Base-by-base conservation (phyloP, 2,329 filamentous ascomycete genomes). In the Trichoderma sp. region DNA sequence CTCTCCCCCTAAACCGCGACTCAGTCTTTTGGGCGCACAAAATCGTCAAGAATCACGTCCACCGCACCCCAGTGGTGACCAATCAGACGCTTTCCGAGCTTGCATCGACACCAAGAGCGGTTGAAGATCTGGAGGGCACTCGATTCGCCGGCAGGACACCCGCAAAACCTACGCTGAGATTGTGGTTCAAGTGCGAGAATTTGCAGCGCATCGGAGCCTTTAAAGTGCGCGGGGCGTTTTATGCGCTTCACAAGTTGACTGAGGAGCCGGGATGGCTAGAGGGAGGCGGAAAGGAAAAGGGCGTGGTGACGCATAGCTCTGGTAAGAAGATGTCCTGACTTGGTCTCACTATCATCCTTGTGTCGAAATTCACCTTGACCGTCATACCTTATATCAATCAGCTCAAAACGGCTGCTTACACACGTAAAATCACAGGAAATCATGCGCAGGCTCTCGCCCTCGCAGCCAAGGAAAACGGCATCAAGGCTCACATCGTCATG, bases 161-260 rank as follows among this genome's bases (percentile, higher is more conserved):
- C 0, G 89, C 92, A 1, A 83, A 80, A 4, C 94, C 94, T 0
- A 88, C 83, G 64, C 83, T 97, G 51, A 86, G 89, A 14, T 86
- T 98, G 67, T 96, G 93, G 85, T 97, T 98, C 88, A 98, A 98
- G 84, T 97, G 94, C 81, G 95, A 98, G 85, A 98, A 98, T 81
- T 85, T 93, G 72, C 96, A 98, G 84, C 90, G 90, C 70, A 90
- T 97, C 70, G 96, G 95, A 66, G 95, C 95, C 1, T 98, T 98
- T 85, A 98, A 98, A 83, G 92, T 90, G 18, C 86, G 95, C 7
- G 96, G 95, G 6, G 95, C 95, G 0, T 98, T 97, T 76, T 93
- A 98, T 81, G 94, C 95, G 0, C 79, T 97, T 47, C 87, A 90
- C 77, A 83, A 92, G 71, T 82, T 97, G 78, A 89, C 91, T 78